Evolutionary conservation across 345 rosid species (phyloP), one percentile per base, ranked within the genome.

Genomic region (Isatis tinctoria): DNA sequence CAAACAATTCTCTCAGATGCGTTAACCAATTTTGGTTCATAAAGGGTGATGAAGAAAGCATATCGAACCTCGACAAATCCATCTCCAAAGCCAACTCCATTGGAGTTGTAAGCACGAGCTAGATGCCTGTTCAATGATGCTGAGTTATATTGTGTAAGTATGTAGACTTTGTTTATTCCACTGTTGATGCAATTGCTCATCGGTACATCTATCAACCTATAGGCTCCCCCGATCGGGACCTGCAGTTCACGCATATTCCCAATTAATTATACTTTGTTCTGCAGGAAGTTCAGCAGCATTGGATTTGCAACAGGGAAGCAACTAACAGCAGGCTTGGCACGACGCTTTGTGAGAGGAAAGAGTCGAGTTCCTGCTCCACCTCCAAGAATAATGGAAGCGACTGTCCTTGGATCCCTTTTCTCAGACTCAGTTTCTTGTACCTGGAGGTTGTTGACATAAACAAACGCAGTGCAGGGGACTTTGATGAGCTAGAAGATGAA

Each of bases 341-440:
- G 97, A 20, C 83, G 96, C 77, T 90, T 94, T 2, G 98, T 90
- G 72, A 94, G 98, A 56, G 98, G 97, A 69, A 88, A 94, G 49
- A 94, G 96, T n/a, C 97, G 90, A 72, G 97, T 90, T n/a, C 97
- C 98, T 13, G 98, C 97, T 69, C 98, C 98, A 73, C 97, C 98
- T 70, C 98, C 98, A 45, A 94, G 85, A 75, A 94, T 86, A 27
- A 91, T 54, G 2, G 98, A 93, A 53, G 79, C 97, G 12, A 91
- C 97, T 0, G 98, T 91, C 54, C 89, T 80, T 11, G 95, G 37
- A 43, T 91, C 88, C 61, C 84, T 75, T 79, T 60, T 94, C 60
- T 88, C 96, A 82, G 83, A 67, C 71, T 86, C 93, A 43, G 74
- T 51, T 67, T 94, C 92, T 73, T 89, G 86, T 70, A 87, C 73